Base-by-base conservation (phyloP, 2,329 filamentous ascomycete genomes). In the Myriosclerotinia scirpicola region DNA sequence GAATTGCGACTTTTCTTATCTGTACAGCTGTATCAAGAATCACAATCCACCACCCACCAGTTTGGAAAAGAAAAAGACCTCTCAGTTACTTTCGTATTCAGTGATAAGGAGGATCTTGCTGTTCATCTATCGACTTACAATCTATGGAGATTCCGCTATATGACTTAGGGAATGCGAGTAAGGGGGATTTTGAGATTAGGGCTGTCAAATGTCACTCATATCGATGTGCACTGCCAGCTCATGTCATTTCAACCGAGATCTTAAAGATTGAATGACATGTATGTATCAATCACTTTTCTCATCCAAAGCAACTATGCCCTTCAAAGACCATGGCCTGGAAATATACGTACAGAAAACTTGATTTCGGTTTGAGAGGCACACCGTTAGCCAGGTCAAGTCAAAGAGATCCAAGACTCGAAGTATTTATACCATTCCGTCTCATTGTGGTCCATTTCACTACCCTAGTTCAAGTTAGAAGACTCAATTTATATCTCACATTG, bases 21-120 rank as follows among this genome's bases (percentile, higher is more conserved):
- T 75, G 72, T 75, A 75, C 72, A 75, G 73, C 67, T 76, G 73
- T 76, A 75, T 70, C 69, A 74, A 76, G 73, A 76, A 74, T 68
- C 72, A 72, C 70, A 75, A 74, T 73, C 66, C 73, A 74, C 60
- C 65, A 62, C 70, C 62, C 68, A 68, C 70, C 68, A 40, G 58
- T 61, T 61, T 54, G 55, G 48, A 54, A 54, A 38, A 34, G 30
- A 34, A 34, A 34, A 34, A 42, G 46, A 61, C 36, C 20, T 61
- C 9, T 54, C 48, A 46, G 42, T 34, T 63, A 40, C 60, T 53
- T 54, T 54, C 22, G n/a, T 61, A 38, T 61, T 61, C 44, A 50
- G 58, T 61, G 58, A 61, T 20, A 40, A 50, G 58, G 44, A 42
- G 60, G 50, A 63, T n/a, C 22, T 42, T 42, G 3, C 26, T 54